Percentiles rank a stretch among this genome's conserved stretches.
Conservation (phyloP, 345 rosid species). For the Mallotus nudiflorus region DNA sequence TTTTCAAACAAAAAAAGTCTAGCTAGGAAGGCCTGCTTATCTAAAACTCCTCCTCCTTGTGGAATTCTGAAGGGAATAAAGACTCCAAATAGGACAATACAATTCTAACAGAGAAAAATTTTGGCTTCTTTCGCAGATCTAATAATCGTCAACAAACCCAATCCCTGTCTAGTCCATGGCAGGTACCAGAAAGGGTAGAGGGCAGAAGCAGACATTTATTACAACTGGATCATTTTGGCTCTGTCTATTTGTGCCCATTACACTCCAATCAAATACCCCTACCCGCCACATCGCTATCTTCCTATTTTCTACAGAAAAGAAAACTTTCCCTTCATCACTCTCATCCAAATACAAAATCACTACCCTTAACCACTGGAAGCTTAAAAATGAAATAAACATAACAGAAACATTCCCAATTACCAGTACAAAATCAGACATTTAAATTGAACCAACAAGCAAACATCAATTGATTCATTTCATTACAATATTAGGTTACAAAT, state of each 20-base stretch:
- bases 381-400: neutral
- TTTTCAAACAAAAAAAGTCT: neutral
- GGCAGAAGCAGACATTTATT: conserved; percentile 19
- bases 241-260: conserved; percentile 4
- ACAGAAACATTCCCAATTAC: neutral
- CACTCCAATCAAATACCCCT: neutral
- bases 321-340: neutral
- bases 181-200: neutral
- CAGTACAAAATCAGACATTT: neutral
- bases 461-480: conserved; percentile 13
- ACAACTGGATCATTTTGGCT: conserved; percentile 15
- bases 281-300: neutral
- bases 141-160: neutral
- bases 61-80: neutral
- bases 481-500: conserved; percentile 1
- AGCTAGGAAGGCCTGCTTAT: neutral
- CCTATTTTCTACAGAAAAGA: neutral
- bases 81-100: conserved; percentile 8
- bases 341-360: neutral
- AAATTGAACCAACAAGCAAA: neutral
- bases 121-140: neutral
- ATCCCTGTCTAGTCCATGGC: conserved; percentile 1
- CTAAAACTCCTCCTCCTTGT: neutral
- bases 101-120: conserved; percentile 8
- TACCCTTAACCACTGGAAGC: neutral